A percentile compares a stretch with the other conserved stretches of the same genome.
These are phyloP conservation scores for Rhynchospora breviuscula DNA, from an alignment of 176 grass and related monocot genomes.

Conservation along the genomic window DNA sequence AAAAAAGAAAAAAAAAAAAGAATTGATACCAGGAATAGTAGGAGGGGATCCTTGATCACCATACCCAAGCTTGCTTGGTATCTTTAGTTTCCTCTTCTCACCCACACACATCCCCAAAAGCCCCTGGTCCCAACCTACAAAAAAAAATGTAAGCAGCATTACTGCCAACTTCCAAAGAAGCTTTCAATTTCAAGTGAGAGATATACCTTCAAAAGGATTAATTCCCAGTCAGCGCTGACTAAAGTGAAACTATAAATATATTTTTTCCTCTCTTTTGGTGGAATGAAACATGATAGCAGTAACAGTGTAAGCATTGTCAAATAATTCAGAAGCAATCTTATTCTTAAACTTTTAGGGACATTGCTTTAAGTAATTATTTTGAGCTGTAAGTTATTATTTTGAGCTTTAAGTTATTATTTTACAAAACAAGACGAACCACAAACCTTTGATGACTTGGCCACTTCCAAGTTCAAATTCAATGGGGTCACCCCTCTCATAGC, in stretches of 20 bases:
- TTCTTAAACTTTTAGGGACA: neutral
- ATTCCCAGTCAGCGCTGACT: neutral
- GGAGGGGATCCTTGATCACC: conserved; percentile 86
- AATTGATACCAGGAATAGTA: conserved; percentile 57
- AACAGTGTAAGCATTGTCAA: neutral
- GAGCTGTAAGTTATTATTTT: neutral
- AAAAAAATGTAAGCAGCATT: conserved; percentile 1
- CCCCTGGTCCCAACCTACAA: conserved; percentile 88
- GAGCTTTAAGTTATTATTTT: neutral
- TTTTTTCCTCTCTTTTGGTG: neutral
- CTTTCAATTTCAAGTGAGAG: neutral
- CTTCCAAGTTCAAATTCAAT: conserved; percentile 95
- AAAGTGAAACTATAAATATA: neutral
- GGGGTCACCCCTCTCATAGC: conserved; percentile 88
- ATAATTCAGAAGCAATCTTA: neutral
- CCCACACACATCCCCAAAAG: conserved; percentile 94
- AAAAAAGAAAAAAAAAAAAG: neutral
- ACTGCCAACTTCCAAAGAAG: conserved; percentile 1
- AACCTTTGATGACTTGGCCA: conserved; percentile 98
- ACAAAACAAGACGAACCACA: neutral
- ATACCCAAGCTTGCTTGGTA: conserved; percentile 91
- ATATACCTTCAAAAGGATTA: neutral
- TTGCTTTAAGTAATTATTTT: neutral
- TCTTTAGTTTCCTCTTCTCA: conserved; percentile 93
- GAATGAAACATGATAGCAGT: neutral